Evolutionary conservation across 2,329 filamentous ascomycete species (phyloP).

Genomic region (Lecanicillium sp.): DNA sequence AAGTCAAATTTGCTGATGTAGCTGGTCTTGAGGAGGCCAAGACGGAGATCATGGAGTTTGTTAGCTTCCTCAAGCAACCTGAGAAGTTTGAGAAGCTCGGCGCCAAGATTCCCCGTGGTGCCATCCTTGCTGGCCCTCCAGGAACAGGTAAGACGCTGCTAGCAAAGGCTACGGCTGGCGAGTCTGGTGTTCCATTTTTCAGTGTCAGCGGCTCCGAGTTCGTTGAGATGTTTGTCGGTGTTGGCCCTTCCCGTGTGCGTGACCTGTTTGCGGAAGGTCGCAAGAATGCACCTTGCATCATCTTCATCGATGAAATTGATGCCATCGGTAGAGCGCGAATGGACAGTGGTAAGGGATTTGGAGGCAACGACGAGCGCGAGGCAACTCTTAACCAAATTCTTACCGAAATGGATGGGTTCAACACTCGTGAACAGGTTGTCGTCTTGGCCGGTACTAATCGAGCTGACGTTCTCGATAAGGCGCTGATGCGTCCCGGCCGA

Average conservation of each 20-base stretch:
- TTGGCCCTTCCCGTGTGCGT: constrained; percentile 88
- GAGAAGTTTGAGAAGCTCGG: constrained; percentile 88
- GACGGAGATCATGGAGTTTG: constrained; percentile 98
- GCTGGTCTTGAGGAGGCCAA: constrained; percentile 98
- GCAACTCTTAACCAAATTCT: constrained; percentile 96
- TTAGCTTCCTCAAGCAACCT: constrained; percentile 91
- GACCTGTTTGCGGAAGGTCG: constrained; percentile 91
- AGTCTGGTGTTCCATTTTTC: constrained; percentile 96
- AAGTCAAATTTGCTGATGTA: constrained; percentile 94
- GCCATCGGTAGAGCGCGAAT: constrained; percentile 87
- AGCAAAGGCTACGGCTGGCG: constrained; percentile 93
- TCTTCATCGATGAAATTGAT: constrained; percentile 99
- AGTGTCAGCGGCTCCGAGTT: constrained; percentile 98
- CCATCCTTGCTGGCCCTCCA: constrained; percentile 92
- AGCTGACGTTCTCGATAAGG: constrained; percentile 89
- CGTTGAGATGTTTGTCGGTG: constrained; percentile 99
- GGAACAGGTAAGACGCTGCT: constrained; percentile 97
- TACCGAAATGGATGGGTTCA: constrained; percentile 99
- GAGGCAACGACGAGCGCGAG: constrained; percentile 95
- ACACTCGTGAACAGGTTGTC: constrained; percentile 91
- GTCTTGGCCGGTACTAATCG: constrained; percentile 95
- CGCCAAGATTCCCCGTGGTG: constrained; percentile 94
- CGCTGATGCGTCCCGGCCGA: constrained; percentile 89
- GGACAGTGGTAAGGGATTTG: constrained; percentile 62
- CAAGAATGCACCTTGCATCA: constrained; percentile 95